Base-by-base conservation (phyloP, 352 stramenopile species). In the Phytophthora cajani region DNA sequence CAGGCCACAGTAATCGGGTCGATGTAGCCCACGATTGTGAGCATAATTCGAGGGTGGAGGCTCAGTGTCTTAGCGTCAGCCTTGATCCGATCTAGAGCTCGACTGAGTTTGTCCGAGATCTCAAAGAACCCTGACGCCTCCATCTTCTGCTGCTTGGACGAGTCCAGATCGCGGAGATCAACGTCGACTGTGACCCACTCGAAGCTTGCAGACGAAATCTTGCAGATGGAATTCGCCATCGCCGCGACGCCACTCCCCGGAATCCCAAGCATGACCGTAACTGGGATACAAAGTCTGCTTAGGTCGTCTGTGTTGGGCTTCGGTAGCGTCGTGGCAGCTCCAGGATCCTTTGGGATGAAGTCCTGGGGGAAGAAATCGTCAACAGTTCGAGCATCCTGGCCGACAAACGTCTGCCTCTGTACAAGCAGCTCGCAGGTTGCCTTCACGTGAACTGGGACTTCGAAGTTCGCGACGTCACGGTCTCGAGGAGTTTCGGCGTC, bases 231-330 rank as follows among this genome's bases (percentile, higher is more conserved):
- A 11, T 71, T 9, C 1, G 77, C 65, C 54, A 93, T 82, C 10
- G 47, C 49, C 5, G 59, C 21, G 0, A 69, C 76, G 3, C 78
- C 77, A 69, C 87, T 94, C 47, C 87, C 85, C n/a, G 87, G 87
- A 12, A 94, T 78, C 0, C 87, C 87, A 6, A 94, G 5, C 49
- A 90, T 73, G 11, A 88, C 56, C 1, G 85, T 91, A 59, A 94
- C 60, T 1, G 87, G 82, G 1, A 93, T 61, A 16, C 71, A 73
- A 1, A 82, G 55, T 62, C 78, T 84, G 17, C 40, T 69, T 8
- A 67, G 21, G 25, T 84, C 71, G 1, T 65, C 36, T 5, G 54
- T 57, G 27, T 68, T 82, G 9, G 75, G 78, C 32, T 80, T 87
- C 19, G 72, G 56, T 0, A 91, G 64, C 0, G 79, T 82, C 0